A percentile compares a stretch with the other conserved stretches of the same genome.
These are phyloP conservation scores for Aureobasidium mangrovei DNA, from an alignment of 2,329 filamentous ascomycete species.

Conservation along the genomic window DNA sequence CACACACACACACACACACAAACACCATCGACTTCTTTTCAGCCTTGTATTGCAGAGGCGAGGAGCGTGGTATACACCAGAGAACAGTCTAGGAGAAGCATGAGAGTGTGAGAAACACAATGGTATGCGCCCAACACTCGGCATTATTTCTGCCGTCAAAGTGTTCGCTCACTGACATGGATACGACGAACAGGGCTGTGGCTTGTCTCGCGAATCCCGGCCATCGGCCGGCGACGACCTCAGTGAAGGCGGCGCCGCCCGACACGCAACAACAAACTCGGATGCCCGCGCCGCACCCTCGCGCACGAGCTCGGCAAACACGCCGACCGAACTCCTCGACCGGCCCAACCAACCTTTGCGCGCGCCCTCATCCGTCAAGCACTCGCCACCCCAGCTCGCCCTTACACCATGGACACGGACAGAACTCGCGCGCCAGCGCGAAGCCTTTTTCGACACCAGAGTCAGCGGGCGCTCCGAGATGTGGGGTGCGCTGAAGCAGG, in stretches of 20 bases:
- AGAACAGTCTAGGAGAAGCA: not conserved
- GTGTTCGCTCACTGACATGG: not conserved
- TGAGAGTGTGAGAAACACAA: conserved; percentile 14
- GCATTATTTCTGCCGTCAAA: not conserved
- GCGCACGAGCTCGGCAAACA: conserved; percentile 4
- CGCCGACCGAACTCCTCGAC: not conserved
- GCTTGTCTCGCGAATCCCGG: conserved; percentile 11
- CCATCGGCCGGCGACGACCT: not conserved
- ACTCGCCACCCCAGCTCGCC: conserved; percentile 15
- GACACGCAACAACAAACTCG: not conserved
- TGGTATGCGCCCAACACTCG: conserved; percentile 3
- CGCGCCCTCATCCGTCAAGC: conserved; percentile 17
- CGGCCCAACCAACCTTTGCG: conserved; percentile 24
- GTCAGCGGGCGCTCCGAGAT: conserved; percentile 69
- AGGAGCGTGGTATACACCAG: not conserved
- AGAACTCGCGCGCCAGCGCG: conserved; percentile 60
- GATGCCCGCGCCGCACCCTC: not conserved
- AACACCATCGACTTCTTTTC: conserved; percentile 1
- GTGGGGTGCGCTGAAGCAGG: conserved; percentile 66
- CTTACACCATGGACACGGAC: conserved; percentile 58
- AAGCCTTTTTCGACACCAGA: conserved; percentile 83
- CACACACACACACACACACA: too few relatives aligned
- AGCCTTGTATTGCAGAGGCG: not conserved
- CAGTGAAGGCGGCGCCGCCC: not conserved
- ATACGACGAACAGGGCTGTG: conserved; percentile 5